Evolutionary conservation across 805 yeast genomes (phyloP), one percentile per base, ranked within the genome.

Genomic region (Torulaspora franciscae): DNA sequence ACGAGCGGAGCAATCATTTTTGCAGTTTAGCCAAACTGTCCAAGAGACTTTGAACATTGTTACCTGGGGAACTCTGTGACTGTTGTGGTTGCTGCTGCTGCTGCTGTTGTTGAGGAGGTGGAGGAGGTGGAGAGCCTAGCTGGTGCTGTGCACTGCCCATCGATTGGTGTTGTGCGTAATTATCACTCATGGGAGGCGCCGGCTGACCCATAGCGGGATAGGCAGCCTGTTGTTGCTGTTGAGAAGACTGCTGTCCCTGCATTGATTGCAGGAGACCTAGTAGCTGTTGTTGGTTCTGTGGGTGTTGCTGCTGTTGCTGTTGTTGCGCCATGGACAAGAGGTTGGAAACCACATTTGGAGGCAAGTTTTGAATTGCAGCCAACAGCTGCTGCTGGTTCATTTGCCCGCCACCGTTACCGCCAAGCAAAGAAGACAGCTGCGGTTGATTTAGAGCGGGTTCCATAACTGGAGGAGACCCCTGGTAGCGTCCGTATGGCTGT

Each of bases 11-110:
- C 26, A 14, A 41, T 51, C 49, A 58, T 46, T 59, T 64, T 43
- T 66, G 69, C 32, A 68, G 54, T 49, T 66, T 65, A 13, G 69
- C 67, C 43, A 69, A 52, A 39, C 70, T 62, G 37, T 68, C 71
- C 49, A 69, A 50, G 36, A 69, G 54, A 43, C 67, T 61, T 55
- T 67, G 67, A 23, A 68, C 72, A 43, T 62, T 65, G 45, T 55
- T 61, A 30, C 62, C 58, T 24, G 61, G 57, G 37, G 54, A 57
- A 32, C 50, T 52, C 25, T 56, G 59, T 23, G 51, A 52, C 10
- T 49, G 55, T 33, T 49, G 51, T 32, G 46, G 55, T 17, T 56
- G 57, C 35, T 38, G 52, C 14, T 42, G 51, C 32, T 42, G 55
- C 13, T 45, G 50, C n/a, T 40, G 45, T 7, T 36, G 48, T 10